Conservation (phyloP, 108 stramenopile genomes). For the Nitzschia sp. region DNA sequence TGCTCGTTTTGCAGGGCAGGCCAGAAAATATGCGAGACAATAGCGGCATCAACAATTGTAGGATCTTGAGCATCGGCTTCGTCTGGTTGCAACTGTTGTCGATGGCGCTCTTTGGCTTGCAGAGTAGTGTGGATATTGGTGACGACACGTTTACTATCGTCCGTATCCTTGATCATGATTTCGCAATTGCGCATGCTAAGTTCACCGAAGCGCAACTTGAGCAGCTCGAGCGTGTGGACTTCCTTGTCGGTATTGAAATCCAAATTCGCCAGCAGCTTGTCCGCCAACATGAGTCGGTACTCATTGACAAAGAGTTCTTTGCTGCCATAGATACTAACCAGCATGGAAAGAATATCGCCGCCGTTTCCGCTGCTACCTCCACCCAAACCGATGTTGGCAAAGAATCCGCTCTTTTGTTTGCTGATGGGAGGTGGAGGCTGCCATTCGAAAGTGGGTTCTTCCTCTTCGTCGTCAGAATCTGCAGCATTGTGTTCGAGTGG, state of each 20-base stretch:
- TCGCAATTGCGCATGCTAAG: slow-evolving; percentile 91
- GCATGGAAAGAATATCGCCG: slow-evolving; percentile 92
- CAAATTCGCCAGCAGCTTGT: slow-evolving; percentile 89
- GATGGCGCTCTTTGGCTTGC: slow-evolving; percentile 32
- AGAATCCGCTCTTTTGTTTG: slow-evolving; percentile 56
- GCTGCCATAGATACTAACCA: slow-evolving; percentile 97
- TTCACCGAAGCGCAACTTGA: slow-evolving; percentile 97
- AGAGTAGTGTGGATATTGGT: slow-evolving; percentile 74
- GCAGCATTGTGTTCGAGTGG: slow-evolving; percentile 71
- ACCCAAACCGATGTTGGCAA: slow-evolving; percentile 36
- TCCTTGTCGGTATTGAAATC: slow-evolving; percentile 92
- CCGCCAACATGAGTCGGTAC: slow-evolving; percentile 94
- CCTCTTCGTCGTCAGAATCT: slow-evolving; percentile 77
- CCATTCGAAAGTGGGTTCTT: slow-evolving; percentile 72
- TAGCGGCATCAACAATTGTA: slow-evolving; percentile 73
- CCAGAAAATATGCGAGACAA: slow-evolving; percentile 97
- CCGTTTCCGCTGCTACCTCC: slow-evolving; percentile 24
- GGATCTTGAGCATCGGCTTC: slow-evolving; percentile 23
- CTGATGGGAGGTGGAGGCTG: slow-evolving; percentile 74
- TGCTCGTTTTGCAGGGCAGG: slow-evolving; percentile 85
- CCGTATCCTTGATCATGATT: slow-evolving; percentile 97
- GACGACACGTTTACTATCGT: slow-evolving; percentile 93
- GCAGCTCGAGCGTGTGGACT: slow-evolving; percentile 93
- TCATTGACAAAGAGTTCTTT: slow-evolving; percentile 98
- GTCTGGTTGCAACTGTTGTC: background rate